Evolutionary conservation across 2,329 filamentous ascomycete genomes (phyloP).

Genomic region (Bisporella sp.): DNA sequence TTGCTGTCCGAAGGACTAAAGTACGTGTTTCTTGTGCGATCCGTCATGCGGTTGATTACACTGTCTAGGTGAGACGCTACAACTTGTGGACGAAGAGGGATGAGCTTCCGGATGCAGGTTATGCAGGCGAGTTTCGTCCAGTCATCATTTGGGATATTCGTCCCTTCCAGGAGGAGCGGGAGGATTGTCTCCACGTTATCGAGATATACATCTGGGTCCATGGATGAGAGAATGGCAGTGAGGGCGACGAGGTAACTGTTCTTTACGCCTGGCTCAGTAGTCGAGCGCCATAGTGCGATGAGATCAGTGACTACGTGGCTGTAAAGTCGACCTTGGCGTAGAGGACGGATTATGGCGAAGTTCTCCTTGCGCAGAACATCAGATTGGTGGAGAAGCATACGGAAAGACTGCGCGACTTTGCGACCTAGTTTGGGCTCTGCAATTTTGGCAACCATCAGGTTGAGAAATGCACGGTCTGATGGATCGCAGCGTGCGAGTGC

Average conservation of each 20-base stretch:
- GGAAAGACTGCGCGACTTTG: conserved; percentile 21
- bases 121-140: conserved; percentile 19
- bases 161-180: conserved; percentile 19
- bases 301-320: conserved; percentile 10
- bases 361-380: conserved; percentile 22
- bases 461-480: conserved; percentile 10
- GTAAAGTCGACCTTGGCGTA: conserved; percentile 20
- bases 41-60: conserved; percentile 23
- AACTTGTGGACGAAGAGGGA: conserved; percentile 11
- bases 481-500: conserved; percentile 17
- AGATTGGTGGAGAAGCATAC: conserved; percentile 17
- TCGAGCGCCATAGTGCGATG: conserved; percentile 10
- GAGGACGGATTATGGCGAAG: conserved; percentile 20
- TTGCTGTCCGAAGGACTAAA: conserved; percentile 18
- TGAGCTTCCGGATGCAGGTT: conserved; percentile 14
- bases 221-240: conserved; percentile 18
- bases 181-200: conserved; percentile 13
- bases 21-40: conserved; percentile 22
- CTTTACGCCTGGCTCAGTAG: conserved; percentile 8
- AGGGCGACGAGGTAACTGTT: conserved; percentile 23
- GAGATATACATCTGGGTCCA: conserved; percentile 12
- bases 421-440: conserved; percentile 9
- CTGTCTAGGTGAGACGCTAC: conserved; percentile 21
- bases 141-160: conserved; percentile 18
- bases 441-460: conserved; percentile 18